phyloP scores from a whole-genome alignment of 331 rosid species.

The Acacia pycnantha region DNA sequence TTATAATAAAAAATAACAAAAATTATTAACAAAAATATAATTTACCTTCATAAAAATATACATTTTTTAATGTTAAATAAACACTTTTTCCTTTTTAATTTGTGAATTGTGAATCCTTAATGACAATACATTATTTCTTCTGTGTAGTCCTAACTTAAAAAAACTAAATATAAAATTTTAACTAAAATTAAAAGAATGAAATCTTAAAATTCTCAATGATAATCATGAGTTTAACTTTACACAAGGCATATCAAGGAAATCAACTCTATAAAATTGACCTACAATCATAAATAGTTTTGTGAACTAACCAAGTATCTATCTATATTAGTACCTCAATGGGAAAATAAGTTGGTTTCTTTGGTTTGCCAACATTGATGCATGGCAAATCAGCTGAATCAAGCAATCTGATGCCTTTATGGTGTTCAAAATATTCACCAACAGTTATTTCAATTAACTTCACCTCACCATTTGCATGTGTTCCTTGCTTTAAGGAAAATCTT shows the following conservation, averaged over 20 bases:
- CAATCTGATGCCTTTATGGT: constrained; percentile 19
- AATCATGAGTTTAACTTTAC: background rate
- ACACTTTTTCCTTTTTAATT: too few relatives aligned
- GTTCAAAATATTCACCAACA: constrained; percentile 26
- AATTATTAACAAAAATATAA: background rate
- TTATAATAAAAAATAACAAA: background rate
- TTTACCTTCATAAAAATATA: background rate
- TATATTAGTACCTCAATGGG: constrained; percentile 39
- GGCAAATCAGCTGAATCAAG: constrained; percentile 28
- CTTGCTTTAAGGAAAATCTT: constrained; percentile 32
- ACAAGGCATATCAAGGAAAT: background rate
- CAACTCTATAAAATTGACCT: background rate
- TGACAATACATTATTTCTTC: background rate
- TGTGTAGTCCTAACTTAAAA: background rate
- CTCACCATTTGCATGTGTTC: constrained; percentile 28
- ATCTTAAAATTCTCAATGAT: background rate
- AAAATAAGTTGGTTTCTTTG: constrained; percentile 34
- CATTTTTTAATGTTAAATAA: too few relatives aligned
- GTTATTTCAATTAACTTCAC: constrained; percentile 26
- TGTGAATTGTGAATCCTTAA: background rate
- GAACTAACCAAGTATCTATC: too few relatives aligned
- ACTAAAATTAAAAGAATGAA: background rate
- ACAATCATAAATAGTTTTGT: background rate
- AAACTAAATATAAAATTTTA: background rate
- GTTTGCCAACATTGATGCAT: constrained; percentile 47